Evolutionary conservation across 164 flowering plant genomes (phyloP), one percentile per base, ranked within the genome.

Genomic region (Vitis cinerea): DNA sequence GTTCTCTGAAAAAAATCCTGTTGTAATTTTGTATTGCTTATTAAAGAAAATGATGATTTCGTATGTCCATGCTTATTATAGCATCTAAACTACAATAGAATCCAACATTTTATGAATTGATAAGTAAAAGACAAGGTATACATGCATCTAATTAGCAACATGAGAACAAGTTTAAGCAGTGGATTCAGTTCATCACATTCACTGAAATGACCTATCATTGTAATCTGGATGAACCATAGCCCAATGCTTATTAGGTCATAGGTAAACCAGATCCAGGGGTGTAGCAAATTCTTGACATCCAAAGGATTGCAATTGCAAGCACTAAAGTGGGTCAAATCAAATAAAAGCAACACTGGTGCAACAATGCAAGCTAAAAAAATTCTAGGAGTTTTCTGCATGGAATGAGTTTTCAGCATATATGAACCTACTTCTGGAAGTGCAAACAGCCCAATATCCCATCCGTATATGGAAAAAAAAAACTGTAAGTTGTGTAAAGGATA

Each of bases 1-100:
- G 72, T 96, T 93, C 82, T 96, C 99, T 49, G 87, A 79, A 72
- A 93, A 92, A 31, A 88, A 89, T 2, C 99, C 99, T 56, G 97
- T 83, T 8, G 97, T 89, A 59, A 93, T 85, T 78, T 88, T 96
- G 99, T 96, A 77, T 67, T 69, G 58, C 68, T 61, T 66, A 88
- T 93, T 76, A 91, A 89, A 64, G 92, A 86, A 85, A 83, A 74
- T 52, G 60, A 63, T 52, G 16, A 30, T 52, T 17, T 31, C 63
- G 66, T 64, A 50, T 56, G 11, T 29, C 48, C 3, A 48, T 44
- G 44, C 44, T 37, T 8, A 15, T 11, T n/a, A 9, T 16, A 61
- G 29, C 30, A 62, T 31, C 13, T n/a, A 44, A 62, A 23, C 48
- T 47, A 19, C 10, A 23, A 30, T 13, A 2, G 10, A 53, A n/a